A percentile compares a stretch with the other conserved stretches of the same genome.
Conservation (phyloP, 139 green algal species). For the Spirogloea muscicola region DNA sequence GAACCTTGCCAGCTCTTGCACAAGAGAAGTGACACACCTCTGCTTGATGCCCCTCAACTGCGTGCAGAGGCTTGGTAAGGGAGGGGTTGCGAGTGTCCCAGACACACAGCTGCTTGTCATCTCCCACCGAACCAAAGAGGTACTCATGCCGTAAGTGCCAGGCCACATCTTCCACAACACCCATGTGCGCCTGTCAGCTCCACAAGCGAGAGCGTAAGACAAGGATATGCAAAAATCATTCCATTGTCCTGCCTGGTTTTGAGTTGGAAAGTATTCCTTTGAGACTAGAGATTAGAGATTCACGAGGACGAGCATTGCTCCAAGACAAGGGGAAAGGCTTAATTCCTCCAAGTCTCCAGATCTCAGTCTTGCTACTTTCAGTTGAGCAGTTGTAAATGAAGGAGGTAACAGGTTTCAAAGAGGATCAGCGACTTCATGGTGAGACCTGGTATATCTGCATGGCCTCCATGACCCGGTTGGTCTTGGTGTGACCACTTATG, state of each 20-base stretch:
- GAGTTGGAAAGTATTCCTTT: too few relatives aligned
- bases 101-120: constrained; percentile 92
- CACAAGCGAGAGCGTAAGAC: too few relatives aligned
- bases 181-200: too few relatives aligned
- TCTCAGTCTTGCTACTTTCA: too few relatives aligned
- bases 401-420: too few relatives aligned
- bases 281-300: too few relatives aligned
- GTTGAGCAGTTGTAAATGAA: too few relatives aligned
- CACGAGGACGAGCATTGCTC: too few relatives aligned
- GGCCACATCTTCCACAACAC: constrained; percentile 85
- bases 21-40: constrained; percentile 53
- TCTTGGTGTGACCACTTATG: constrained; percentile 61
- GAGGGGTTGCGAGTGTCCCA: constrained; percentile 83
- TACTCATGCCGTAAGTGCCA: constrained; percentile 87
- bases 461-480: constrained; percentile 32
- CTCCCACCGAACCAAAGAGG: constrained; percentile 93
- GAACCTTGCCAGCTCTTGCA: background rate
- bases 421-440: background rate
- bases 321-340: too few relatives aligned
- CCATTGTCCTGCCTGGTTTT: too few relatives aligned
- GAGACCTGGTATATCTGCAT: constrained; percentile 44
- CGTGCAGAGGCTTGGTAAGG: constrained; percentile 27
- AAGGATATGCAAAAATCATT: too few relatives aligned
- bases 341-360: too few relatives aligned
- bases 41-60: constrained; percentile 74